Evolutionary conservation across 2,329 filamentous ascomycete genomes (phyloP).

Genomic region (Exophiala sp.): DNA sequence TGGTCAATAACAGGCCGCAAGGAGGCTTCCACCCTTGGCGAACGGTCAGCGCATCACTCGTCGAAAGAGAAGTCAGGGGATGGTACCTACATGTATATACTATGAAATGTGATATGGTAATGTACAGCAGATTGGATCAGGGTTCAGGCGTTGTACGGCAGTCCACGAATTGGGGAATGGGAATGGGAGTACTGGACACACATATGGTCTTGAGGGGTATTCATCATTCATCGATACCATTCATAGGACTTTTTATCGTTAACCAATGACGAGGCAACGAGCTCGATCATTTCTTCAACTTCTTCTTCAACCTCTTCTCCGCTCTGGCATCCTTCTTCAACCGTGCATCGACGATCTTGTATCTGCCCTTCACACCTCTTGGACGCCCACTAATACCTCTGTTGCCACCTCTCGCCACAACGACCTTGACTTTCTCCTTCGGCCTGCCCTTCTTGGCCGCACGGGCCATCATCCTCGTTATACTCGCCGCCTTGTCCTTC

Average conservation of each 20-base stretch:
- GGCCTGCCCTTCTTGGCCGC: slow-evolving; percentile 69
- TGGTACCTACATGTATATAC: too few species aligned
- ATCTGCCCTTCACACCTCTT: slow-evolving; percentile 88
- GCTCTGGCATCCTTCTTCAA: slow-evolving; percentile 96
- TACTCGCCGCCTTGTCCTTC: slow-evolving; percentile 87
- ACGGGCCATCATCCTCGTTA: slow-evolving; percentile 75
- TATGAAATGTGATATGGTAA: too few species aligned
- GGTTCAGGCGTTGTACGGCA: too few species aligned
- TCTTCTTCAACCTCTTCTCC: slow-evolving; percentile 76
- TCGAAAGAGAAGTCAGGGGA: too few species aligned
- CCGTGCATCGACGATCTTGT: slow-evolving; percentile 92
- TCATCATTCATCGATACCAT: too few species aligned
- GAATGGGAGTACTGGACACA: not conserved
- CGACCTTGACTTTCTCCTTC: slow-evolving; percentile 75
- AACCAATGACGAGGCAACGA: not conserved
- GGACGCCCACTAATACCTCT: slow-evolving; percentile 82
- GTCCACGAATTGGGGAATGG: too few species aligned
- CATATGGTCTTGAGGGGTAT: not conserved
- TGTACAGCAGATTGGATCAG: too few species aligned
- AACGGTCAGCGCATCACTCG: too few species aligned
- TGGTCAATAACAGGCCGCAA: too few species aligned
- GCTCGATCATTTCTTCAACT: slow-evolving; percentile 50
- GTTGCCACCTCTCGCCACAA: slow-evolving; percentile 82
- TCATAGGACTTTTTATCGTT: not conserved
- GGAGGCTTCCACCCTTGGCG: too few species aligned